Evolutionary conservation across 2,329 filamentous ascomycete species (phyloP).

Genomic region (Podosphaera xanthii): DNA sequence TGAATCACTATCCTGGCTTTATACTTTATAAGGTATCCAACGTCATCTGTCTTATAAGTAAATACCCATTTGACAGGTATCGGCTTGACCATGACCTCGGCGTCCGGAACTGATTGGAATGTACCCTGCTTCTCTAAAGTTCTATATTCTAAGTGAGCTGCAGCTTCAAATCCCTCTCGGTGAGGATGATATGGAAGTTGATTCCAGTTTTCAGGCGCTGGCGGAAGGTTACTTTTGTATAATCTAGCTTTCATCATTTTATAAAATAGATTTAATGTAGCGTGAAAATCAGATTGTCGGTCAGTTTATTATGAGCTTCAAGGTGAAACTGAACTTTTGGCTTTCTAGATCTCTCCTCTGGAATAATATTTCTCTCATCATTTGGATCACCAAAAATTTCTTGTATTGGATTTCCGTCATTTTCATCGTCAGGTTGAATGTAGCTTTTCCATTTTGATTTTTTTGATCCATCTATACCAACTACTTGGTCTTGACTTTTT

Average conservation of each 20-base stretch:
- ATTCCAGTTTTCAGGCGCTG: not conserved
- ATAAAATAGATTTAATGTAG: not conserved
- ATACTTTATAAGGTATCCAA: no score
- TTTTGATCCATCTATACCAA: not conserved
- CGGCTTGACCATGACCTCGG: not conserved
- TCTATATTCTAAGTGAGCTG: not conserved
- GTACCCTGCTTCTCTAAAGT: not conserved
- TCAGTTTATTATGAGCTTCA: not conserved
- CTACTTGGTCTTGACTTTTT: not conserved
- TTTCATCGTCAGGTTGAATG: not conserved
- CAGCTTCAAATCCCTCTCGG: not conserved
- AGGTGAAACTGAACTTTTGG: not conserved
- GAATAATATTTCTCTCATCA: no score
- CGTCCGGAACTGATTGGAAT: not conserved
- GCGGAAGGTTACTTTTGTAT: not conserved
- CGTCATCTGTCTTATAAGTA: no score
- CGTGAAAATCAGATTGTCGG: not conserved
- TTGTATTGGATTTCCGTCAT: not conserved
- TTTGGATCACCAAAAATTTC: no score
- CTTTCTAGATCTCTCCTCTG: no score
- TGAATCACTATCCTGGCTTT: constrained; percentile 5
- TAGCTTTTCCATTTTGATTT: not conserved
- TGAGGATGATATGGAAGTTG: not conserved
- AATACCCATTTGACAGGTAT: no score
- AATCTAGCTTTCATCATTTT: not conserved